Evolutionary conservation across 257 asterid species (phyloP).

Genomic region (Sherardia arvensis): DNA sequence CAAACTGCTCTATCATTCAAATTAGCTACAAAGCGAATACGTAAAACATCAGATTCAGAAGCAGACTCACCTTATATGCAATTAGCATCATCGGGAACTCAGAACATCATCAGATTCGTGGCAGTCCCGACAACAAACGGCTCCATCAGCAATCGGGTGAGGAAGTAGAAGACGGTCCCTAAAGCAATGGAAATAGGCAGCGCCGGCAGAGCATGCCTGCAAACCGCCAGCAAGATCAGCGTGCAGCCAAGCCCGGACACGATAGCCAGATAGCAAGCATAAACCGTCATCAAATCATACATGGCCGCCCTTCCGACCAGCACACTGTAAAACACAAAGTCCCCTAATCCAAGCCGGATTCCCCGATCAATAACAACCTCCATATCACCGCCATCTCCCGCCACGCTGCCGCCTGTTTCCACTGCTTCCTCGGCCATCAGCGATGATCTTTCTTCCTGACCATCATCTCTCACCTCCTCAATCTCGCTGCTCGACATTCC

Average conservation of each 20-base stretch:
- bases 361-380: constrained; percentile 40
- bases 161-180: constrained; percentile 82
- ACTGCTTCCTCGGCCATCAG: constrained; percentile 38
- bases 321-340: constrained; percentile 85
- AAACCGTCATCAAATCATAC: constrained; percentile 96
- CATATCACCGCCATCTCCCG: constrained; percentile 15
- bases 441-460: constrained; percentile 36
- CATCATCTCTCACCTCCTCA: constrained; percentile 20
- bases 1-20: neutral
- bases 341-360: constrained; percentile 91
- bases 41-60: neutral
- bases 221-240: constrained; percentile 71
- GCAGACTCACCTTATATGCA: neutral
- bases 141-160: constrained; percentile 86
- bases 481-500: constrained; percentile 34
- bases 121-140: constrained; percentile 91
- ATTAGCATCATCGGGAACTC: constrained; percentile 15
- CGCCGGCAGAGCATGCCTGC: constrained; percentile 84
- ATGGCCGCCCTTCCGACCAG: constrained; percentile 96
- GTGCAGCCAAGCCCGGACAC: constrained; percentile 94
- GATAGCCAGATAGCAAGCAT: constrained; percentile 96
- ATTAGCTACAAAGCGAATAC: neutral
- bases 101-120: constrained; percentile 81
- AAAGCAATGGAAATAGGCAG: constrained; percentile 83
- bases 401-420: constrained; percentile 7